A percentile compares a stretch with the other conserved stretches of the same genome.
Conservation (phyloP, 176 grass and related monocot genomes). For the Musa troglodytarum region DNA sequence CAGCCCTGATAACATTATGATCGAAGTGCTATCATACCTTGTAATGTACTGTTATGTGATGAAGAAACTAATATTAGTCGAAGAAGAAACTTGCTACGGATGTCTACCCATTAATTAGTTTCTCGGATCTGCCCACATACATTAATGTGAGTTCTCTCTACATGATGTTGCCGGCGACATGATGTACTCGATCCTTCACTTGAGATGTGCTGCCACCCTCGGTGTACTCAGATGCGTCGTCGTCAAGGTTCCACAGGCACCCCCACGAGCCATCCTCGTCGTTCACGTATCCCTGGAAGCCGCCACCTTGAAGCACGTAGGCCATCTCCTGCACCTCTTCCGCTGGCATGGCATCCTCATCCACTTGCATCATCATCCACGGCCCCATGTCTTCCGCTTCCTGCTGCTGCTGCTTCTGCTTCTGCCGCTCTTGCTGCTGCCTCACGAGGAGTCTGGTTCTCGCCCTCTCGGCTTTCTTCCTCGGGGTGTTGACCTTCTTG, state of each 20-base stretch:
- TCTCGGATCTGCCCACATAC: too few relatives aligned
- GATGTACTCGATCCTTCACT: too few relatives aligned
- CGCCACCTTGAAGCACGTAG: slow-evolving; percentile 25
- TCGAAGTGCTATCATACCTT: too few relatives aligned
- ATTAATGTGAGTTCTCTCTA: too few relatives aligned
- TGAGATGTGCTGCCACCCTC: too few relatives aligned
- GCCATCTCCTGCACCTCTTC: slow-evolving; percentile 28
- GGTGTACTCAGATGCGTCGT: too few relatives aligned
- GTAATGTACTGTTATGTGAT: too few relatives aligned
- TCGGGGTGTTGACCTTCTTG: slow-evolving; percentile 65
- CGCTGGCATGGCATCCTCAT: slow-evolving; percentile 21
- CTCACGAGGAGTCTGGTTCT: slow-evolving; percentile 45
- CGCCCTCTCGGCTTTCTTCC: slow-evolving; percentile 65
- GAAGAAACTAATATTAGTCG: too few relatives aligned
- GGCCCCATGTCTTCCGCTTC: background rate
- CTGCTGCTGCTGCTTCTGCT: slow-evolving; percentile 4
- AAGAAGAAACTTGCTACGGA: too few relatives aligned
- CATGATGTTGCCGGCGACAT: too few relatives aligned
- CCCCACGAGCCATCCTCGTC: slow-evolving; percentile 57
- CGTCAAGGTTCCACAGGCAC: slow-evolving; percentile 79
- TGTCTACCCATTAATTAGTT: too few relatives aligned
- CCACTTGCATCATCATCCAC: background rate
- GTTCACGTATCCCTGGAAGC: slow-evolving; percentile 26
- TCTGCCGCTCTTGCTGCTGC: slow-evolving; percentile 32
- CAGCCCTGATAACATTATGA: too few relatives aligned